A percentile compares a stretch with the other conserved stretches of the same genome.
These are phyloP conservation scores for Glycine latifolia DNA, from an alignment of 306 rosid genomes.

Conservation along the genomic window DNA sequence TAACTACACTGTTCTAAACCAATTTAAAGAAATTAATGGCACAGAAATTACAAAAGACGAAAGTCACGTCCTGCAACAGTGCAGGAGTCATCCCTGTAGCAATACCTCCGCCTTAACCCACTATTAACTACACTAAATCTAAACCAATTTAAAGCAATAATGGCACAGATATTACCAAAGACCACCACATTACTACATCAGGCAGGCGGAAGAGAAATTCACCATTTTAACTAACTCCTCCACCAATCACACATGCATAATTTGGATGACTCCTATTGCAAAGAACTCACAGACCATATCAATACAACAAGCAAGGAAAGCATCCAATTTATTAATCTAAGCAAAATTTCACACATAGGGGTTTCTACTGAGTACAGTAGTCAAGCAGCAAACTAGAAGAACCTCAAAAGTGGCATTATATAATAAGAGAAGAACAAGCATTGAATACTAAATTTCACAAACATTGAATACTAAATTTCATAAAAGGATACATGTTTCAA, in stretches of 20 bases:
- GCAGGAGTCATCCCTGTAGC: no score
- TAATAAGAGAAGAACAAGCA: background rate
- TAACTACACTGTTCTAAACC: no score
- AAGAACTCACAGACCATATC: background rate
- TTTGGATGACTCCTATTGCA: constrained; percentile 6
- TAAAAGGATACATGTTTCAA: constrained; percentile 63
- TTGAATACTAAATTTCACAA: constrained; percentile 10
- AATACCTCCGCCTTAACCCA: background rate
- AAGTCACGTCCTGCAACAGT: no score
- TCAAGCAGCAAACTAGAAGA: constrained; percentile 17
- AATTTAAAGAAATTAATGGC: no score
- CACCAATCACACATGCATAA: constrained; percentile 18
- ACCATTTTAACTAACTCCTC: background rate
- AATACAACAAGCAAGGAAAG: background rate
- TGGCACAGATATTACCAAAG: background rate
- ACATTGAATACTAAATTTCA: constrained; percentile 12
- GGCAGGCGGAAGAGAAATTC: background rate
- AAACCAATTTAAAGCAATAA: background rate
- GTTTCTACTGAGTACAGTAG: background rate
- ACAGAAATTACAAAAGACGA: no score
- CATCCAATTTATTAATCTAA: background rate
- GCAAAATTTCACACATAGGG: background rate
- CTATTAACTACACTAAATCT: background rate
- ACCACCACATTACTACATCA: background rate
- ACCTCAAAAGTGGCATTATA: background rate